Percentiles rank a stretch among this genome's conserved stretches.
phyloP scores from a whole-genome alignment of 257 asterid species.

The Craterostigma plantagineum region DNA sequence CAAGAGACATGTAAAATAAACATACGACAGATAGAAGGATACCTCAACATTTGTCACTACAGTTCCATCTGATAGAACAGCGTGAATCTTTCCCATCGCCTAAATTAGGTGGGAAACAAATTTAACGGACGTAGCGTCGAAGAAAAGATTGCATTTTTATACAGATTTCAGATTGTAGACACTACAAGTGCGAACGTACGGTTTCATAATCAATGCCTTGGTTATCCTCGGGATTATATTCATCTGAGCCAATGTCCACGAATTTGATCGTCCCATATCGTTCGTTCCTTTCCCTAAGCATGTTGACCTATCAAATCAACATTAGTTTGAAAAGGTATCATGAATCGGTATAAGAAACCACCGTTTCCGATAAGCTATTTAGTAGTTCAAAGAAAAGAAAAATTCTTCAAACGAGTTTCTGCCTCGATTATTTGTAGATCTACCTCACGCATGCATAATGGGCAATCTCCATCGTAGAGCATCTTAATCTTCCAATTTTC shows the following conservation, averaged over 20 bases:
- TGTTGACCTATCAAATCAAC: conserved; percentile 49
- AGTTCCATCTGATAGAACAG: conserved; percentile 56
- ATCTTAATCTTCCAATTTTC: conserved; percentile 69
- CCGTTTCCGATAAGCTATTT: not conserved
- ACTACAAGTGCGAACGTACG: conserved; percentile 18
- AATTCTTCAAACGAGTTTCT: not conserved
- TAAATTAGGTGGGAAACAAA: conserved; percentile 7
- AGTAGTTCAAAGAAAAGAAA: not conserved
- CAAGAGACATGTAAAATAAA: not conserved
- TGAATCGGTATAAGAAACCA: not conserved
- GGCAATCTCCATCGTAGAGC: conserved; percentile 91
- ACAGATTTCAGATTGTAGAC: not conserved
- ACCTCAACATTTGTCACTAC: conserved; percentile 74
- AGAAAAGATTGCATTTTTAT: not conserved
- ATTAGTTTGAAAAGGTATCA: not conserved
- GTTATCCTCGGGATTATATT: conserved; percentile 46
- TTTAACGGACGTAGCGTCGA: not conserved
- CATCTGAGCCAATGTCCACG: conserved; percentile 59
- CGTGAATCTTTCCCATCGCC: conserved; percentile 86
- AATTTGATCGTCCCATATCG: conserved; percentile 50
- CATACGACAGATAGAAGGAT: conserved; percentile 3
- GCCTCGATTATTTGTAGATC: not conserved
- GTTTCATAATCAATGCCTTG: conserved; percentile 68
- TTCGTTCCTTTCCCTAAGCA: conserved; percentile 60
- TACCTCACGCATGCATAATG: conserved; percentile 80